phyloP scores from a whole-genome alignment of 2,329 filamentous ascomycete genomes.

The Trichoderma pleuroti region DNA sequence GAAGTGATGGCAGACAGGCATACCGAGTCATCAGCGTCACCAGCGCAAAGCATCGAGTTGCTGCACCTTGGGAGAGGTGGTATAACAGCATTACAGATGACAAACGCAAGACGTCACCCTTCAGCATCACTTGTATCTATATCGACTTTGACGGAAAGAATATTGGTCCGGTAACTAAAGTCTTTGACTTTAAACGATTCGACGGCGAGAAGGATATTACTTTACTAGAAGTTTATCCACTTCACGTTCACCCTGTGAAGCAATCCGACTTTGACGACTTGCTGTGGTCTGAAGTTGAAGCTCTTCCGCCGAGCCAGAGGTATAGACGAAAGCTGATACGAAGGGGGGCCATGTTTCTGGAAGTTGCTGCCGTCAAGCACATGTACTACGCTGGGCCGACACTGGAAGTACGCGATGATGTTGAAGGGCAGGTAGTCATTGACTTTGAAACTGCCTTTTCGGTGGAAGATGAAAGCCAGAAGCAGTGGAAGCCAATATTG shows the following conservation, averaged over 20 bases:
- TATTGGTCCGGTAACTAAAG: constrained; percentile 27
- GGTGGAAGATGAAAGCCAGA: not conserved
- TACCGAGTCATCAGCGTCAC: constrained; percentile 24
- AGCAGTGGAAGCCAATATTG: not conserved
- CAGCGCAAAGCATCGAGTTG: constrained; percentile 7
- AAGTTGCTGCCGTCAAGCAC: constrained; percentile 23
- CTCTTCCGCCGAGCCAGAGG: not conserved
- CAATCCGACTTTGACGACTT: not conserved
- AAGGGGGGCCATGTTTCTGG: constrained; percentile 25
- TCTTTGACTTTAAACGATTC: constrained; percentile 26
- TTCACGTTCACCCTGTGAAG: constrained; percentile 16
- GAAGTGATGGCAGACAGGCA: constrained; percentile 22
- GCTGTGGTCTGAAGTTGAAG: not conserved
- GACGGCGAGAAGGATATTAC: constrained; percentile 27
- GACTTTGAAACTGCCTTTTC: constrained; percentile 17
- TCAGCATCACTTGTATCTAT: constrained; percentile 24
- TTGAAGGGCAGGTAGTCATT: constrained; percentile 16
- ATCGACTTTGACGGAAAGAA: constrained; percentile 33
- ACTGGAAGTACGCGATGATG: not conserved
- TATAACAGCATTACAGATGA: not conserved
- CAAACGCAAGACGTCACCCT: not conserved
- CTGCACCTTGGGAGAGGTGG: not conserved
- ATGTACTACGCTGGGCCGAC: constrained; percentile 27
- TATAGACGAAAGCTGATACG: constrained; percentile 22
- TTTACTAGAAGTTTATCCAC: constrained; percentile 28